These are phyloP conservation scores for Vitis hybrid DNA, from an alignment of 177 flowering plant genomes.

Conservation along the genomic window DNA sequence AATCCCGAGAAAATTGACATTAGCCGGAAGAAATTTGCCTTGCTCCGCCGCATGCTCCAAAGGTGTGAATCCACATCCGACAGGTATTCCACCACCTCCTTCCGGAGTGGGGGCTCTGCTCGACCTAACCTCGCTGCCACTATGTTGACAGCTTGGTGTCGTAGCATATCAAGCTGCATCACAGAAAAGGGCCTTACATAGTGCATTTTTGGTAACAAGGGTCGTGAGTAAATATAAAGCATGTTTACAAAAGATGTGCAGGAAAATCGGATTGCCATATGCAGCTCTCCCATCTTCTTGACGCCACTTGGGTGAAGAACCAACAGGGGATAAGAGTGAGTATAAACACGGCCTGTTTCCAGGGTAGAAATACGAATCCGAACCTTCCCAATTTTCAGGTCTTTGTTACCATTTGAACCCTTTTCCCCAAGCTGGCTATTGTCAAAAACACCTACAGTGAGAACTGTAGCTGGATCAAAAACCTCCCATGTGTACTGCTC, in stretches of 20 bases:
- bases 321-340: conserved; percentile 82
- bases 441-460: conserved; percentile 86
- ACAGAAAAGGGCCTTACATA: conserved; percentile 67
- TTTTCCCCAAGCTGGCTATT: conserved; percentile 74
- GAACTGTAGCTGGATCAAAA: conserved; percentile 87
- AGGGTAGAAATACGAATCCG: conserved; percentile 86
- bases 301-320: conserved; percentile 85
- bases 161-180: conserved; percentile 74
- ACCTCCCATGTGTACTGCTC: conserved; percentile 99
- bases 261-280: conserved; percentile 83
- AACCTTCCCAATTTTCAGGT: conserved; percentile 78
- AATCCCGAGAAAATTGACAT: conserved; percentile 79
- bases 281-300: conserved; percentile 93
- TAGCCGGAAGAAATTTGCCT: conserved; percentile 84
- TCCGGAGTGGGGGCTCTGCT: conserved; percentile 88
- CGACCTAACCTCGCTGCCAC: conserved; percentile 82
- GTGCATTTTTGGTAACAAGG: conserved; percentile 92
- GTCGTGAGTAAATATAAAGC: conserved; percentile 70
- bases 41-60: conserved; percentile 94
- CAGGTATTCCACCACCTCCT: conserved; percentile 94
- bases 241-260: conserved; percentile 79
- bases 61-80: conserved; percentile 88
- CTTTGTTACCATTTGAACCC: conserved; percentile 47
- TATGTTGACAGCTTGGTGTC: conserved; percentile 81
- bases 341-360: conserved; percentile 83